Conservation (phyloP, 371 early-diverging fungal species). For the Apophysomyces elegans region DNA sequence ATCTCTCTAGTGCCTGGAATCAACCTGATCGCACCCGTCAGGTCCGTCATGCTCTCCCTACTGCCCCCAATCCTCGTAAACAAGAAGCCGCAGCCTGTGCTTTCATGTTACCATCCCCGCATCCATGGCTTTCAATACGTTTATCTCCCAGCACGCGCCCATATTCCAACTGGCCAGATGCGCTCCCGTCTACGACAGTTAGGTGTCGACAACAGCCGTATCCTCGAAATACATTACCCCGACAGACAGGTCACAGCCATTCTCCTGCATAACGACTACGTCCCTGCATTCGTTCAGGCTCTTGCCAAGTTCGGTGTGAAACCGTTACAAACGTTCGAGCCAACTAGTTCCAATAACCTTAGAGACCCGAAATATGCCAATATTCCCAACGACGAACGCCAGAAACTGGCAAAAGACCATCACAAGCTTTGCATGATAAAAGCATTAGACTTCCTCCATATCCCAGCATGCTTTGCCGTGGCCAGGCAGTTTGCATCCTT, state of each 20-base stretch:
- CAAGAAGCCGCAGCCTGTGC: slow-evolving; percentile 13
- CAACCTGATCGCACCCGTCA: not conserved
- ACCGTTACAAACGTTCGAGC: not conserved
- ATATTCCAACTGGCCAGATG: not conserved
- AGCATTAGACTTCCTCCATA: not conserved
- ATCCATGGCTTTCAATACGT: slow-evolving; percentile 22
- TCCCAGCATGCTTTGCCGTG: not conserved
- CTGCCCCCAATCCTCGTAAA: not conserved
- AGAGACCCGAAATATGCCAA: no score
- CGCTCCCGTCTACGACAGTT: not conserved
- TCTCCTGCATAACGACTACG: not conserved
- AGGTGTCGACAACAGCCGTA: slow-evolving; percentile 9
- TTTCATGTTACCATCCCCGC: slow-evolving; percentile 5
- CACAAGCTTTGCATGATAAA: not conserved
- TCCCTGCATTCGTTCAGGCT: not conserved
- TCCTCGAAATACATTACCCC: not conserved
- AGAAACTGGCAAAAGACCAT: no score
- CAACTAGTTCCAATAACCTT: not conserved
- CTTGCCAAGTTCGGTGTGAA: not conserved
- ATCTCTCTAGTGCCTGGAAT: not conserved
- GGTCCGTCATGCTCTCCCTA: not conserved
- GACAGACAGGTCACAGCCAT: not conserved
- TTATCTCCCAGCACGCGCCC: not conserved
- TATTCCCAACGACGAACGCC: no score
- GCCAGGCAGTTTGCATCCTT: not conserved